These are phyloP conservation scores for Lactuca sativa DNA, from an alignment of 129 eudicot genomes.

Conservation along the genomic window DNA sequence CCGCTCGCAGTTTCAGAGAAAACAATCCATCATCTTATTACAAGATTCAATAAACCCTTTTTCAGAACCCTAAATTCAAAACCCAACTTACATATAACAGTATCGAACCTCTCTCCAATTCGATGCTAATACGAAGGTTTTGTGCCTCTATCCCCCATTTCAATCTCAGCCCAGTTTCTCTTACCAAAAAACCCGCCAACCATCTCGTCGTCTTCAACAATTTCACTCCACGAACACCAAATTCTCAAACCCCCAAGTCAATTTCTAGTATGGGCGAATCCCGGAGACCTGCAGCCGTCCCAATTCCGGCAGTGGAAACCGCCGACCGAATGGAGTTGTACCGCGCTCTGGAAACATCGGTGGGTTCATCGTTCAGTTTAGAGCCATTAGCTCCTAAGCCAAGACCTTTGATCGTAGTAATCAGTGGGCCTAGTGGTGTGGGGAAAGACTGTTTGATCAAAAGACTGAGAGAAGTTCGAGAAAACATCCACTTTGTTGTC, in stretches of 20 bases:
- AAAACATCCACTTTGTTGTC: slow-evolving; percentile 76
- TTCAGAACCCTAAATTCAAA: not conserved
- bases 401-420: slow-evolving; percentile 67
- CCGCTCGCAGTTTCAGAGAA: slow-evolving; percentile 1
- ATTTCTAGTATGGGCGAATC: slow-evolving; percentile 42
- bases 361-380: slow-evolving; percentile 63
- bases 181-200: slow-evolving; percentile 22
- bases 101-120: not conserved
- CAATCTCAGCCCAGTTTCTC: slow-evolving; percentile 20
- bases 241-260: slow-evolving; percentile 24
- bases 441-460: slow-evolving; percentile 91
- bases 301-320: slow-evolving; percentile 54
- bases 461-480: slow-evolving; percentile 59
- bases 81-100: not conserved
- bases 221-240: slow-evolving; percentile 25
- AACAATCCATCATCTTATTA: not conserved
- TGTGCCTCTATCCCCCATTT: slow-evolving; percentile 15
- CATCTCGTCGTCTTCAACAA: slow-evolving; percentile 36
- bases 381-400: slow-evolving; percentile 59
- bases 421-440: slow-evolving; percentile 96
- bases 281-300: slow-evolving; percentile 41
- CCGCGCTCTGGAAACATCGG: slow-evolving; percentile 70
- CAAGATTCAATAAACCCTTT: not conserved
- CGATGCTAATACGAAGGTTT: slow-evolving; percentile 16
- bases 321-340: slow-evolving; percentile 61